Evolutionary conservation across 139 green algal genomes (phyloP).

Genomic region (Chloropicon primus): DNA sequence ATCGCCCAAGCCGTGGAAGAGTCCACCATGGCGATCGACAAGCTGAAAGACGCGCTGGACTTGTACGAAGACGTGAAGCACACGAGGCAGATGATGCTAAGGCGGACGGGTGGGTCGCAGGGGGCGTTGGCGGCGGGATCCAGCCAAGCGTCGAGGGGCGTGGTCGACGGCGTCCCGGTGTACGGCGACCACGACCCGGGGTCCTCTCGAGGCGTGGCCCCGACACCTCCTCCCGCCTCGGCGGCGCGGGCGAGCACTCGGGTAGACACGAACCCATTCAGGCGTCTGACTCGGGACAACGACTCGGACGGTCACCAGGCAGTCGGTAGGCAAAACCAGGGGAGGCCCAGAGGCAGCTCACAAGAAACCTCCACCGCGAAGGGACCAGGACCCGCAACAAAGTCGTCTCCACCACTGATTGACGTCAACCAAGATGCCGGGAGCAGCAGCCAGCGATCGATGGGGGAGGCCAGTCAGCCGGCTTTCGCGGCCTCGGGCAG

Average conservation of each 20-base stretch:
- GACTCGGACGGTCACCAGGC: background rate
- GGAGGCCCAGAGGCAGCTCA: background rate
- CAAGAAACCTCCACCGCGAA: background rate
- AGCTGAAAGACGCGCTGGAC: background rate
- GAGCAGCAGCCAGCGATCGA: no score
- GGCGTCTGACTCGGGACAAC: background rate
- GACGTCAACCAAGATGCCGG: no score
- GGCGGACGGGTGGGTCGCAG: background rate
- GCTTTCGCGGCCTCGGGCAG: background rate
- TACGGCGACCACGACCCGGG: background rate
- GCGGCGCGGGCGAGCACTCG: background rate
- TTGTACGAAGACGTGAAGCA: background rate
- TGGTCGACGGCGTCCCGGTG: background rate
- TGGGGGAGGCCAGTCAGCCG: background rate
- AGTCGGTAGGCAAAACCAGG: background rate
- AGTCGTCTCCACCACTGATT: background rate
- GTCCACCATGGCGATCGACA: background rate
- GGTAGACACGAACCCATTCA: background rate
- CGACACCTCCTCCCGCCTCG: background rate
- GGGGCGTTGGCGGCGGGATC: background rate
- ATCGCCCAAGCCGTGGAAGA: background rate
- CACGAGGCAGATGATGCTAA: background rate
- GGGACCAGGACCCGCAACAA: background rate
- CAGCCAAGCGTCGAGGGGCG: background rate
- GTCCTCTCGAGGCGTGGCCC: no score